Evolutionary conservation across 164 flowering plant genomes (phyloP).

Genomic region (Umbellularia californica): DNA sequence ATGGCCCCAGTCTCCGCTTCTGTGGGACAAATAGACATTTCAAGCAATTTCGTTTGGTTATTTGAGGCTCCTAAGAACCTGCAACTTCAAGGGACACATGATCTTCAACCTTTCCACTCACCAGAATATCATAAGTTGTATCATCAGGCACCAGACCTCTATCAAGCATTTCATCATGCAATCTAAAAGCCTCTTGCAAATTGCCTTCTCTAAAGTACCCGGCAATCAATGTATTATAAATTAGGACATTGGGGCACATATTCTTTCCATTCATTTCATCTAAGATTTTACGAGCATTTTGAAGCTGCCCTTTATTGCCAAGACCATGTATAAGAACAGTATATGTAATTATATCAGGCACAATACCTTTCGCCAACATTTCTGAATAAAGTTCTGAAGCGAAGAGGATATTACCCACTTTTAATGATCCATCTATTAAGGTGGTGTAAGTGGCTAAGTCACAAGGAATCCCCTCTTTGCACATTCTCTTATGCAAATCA

Average conservation of each 20-base stretch:
- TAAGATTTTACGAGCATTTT: conserved; percentile 50
- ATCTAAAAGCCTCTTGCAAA: conserved; percentile 59
- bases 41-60: background rate
- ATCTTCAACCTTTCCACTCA: conserved; percentile 34
- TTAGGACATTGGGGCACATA: conserved; percentile 40
- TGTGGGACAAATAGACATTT: background rate
- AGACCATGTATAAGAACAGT: conserved; percentile 57
- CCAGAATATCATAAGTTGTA: conserved; percentile 60
- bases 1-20: background rate
- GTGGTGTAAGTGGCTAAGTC: conserved; percentile 64
- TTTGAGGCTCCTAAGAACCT: background rate
- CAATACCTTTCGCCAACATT: conserved; percentile 54
- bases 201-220: conserved; percentile 68
- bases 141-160: conserved; percentile 69
- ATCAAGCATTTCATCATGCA: conserved; percentile 84
- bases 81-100: conserved; percentile 1
- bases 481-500: conserved; percentile 51
- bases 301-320: conserved; percentile 51
- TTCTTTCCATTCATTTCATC: conserved; percentile 55
- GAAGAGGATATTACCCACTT: conserved; percentile 37
- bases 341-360: conserved; percentile 47
- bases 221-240: conserved; percentile 59
- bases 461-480: conserved; percentile 42
- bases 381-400: conserved; percentile 56
- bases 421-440: conserved; percentile 58